Percentiles rank a stretch among this genome's conserved stretches.
Conservation (phyloP, 2,329 filamentous ascomycete genomes). For the Zasmidium cellare region DNA sequence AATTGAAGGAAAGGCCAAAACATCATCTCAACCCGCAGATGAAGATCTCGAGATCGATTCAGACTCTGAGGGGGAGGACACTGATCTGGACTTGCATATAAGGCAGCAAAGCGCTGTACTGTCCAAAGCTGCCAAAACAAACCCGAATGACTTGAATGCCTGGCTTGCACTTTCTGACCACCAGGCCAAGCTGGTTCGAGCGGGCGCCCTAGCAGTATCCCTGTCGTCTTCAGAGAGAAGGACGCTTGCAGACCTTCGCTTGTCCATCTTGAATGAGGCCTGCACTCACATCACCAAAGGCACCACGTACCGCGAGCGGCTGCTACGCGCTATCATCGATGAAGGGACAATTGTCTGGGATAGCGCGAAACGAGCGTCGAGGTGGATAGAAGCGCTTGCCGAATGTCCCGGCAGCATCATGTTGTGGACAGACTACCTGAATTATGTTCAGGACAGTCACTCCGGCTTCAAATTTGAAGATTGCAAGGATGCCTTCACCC, state of each 20-base stretch:
- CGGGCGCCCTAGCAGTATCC: constrained; percentile 46
- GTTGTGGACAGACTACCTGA: constrained; percentile 73
- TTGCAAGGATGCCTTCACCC: constrained; percentile 59
- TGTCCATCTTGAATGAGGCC: constrained; percentile 78
- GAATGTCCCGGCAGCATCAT: constrained; percentile 58
- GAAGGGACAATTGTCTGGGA: constrained; percentile 78
- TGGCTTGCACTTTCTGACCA: constrained; percentile 81
- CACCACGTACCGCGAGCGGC: constrained; percentile 52
- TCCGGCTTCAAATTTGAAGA: constrained; percentile 67
- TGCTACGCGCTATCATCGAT: constrained; percentile 69
- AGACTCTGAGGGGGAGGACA: constrained; percentile 23
- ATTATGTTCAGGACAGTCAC: constrained; percentile 69
- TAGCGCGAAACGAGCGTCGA: constrained; percentile 56
- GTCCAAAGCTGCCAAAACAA: constrained; percentile 61
- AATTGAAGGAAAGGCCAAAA: constrained; percentile 36
- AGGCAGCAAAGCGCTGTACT: constrained; percentile 62
- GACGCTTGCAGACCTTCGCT: constrained; percentile 74
- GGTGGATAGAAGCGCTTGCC: constrained; percentile 65
- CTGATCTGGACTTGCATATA: constrained; percentile 28
- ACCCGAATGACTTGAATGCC: constrained; percentile 65
- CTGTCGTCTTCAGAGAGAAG: constrained; percentile 62
- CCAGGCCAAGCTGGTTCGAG: constrained; percentile 67
- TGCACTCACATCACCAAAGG: constrained; percentile 56
- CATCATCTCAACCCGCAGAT: constrained; percentile 28
- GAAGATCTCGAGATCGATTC: constrained; percentile 39